Base-by-base conservation (phyloP, 2,329 filamentous ascomycete genomes). In the Alternaria longipes region DNA sequence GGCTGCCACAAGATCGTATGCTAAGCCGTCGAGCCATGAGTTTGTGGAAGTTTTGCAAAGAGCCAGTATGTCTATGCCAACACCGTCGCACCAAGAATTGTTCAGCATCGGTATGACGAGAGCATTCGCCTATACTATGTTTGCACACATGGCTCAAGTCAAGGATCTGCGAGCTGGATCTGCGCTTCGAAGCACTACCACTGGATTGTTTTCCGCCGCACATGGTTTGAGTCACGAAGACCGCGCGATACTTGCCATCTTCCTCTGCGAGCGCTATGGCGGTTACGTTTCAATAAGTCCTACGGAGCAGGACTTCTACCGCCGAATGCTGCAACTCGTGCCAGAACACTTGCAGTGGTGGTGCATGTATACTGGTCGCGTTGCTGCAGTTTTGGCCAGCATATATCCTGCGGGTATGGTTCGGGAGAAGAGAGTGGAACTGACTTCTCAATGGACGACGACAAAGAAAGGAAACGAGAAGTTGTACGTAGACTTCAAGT, bases 151-250 rank as follows among this genome's bases (percentile, higher is more conserved):
- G 44, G 78, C 75, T 40, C 77, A 80, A 53, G 77, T 80, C 3
- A 83, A 83, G 60, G 81, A 83, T 47, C 68, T 82, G 18, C 70
- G 71, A 8, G 87, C 91, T 0, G 86, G 90, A 3, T 87, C 87
- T 52, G 90, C 90, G 8, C 80, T 97, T n/a, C 89, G 93, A 69
- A 83, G 87, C 62, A 90, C 91, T 2, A 87, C 92, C 6, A 87
- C 86, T 1, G 88, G 91, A 0, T 81, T 90, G 36, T 83, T 94
- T 50, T 86, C 88, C 1, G 85, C 86, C 14, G 84, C 86, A 1
- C 92, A 94, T 40, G 92, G 92, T 0, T 80, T 96, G 26, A 89
- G 88, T 1, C 93, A 97, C 74, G 78, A 88, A 45, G 85, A 89
- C 52, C 86, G 93, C 12, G 90, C 91, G 0, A 78, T 91, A 2